phyloP scores from a whole-genome alignment of 768 basidiomycete genomes.

The Tephrocybe sp. region DNA sequence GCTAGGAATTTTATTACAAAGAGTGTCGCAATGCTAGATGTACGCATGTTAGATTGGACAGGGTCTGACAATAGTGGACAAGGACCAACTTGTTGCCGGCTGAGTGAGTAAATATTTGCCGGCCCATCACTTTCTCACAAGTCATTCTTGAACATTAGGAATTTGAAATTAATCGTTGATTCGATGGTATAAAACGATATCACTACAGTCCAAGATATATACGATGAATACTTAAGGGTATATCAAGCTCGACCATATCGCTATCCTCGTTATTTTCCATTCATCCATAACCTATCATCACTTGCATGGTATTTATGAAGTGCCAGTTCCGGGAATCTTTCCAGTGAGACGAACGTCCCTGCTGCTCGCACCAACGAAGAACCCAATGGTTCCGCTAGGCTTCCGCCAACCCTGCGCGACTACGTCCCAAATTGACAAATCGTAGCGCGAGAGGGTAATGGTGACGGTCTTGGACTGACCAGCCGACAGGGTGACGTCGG shows the following conservation, averaged over 20 bases:
- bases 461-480: slow-evolving; percentile 44
- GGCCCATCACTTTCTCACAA: neutral
- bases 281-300: too few species aligned
- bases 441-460: slow-evolving; percentile 64
- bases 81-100: too few species aligned
- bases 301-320: neutral
- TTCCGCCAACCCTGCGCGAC: slow-evolving; percentile 71
- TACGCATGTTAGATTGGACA: neutral
- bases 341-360: slow-evolving; percentile 56
- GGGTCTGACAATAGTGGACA: too few species aligned
- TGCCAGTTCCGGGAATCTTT: slow-evolving; percentile 21
- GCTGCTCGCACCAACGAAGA: slow-evolving; percentile 71
- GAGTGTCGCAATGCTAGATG: neutral
- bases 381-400: slow-evolving; percentile 57
- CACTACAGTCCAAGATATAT: neutral
- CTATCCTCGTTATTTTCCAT: too few species aligned
- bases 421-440: slow-evolving; percentile 76
- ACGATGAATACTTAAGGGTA: neutral
- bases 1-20: neutral
- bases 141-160: neutral
- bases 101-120: neutral
- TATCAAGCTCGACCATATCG: neutral
- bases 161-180: neutral
- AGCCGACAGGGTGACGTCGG: slow-evolving; percentile 47
- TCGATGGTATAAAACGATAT: neutral